Evolutionary conservation across 169 alveolate genomes (phyloP).

Genomic region (Besnoitia besnoiti): DNA sequence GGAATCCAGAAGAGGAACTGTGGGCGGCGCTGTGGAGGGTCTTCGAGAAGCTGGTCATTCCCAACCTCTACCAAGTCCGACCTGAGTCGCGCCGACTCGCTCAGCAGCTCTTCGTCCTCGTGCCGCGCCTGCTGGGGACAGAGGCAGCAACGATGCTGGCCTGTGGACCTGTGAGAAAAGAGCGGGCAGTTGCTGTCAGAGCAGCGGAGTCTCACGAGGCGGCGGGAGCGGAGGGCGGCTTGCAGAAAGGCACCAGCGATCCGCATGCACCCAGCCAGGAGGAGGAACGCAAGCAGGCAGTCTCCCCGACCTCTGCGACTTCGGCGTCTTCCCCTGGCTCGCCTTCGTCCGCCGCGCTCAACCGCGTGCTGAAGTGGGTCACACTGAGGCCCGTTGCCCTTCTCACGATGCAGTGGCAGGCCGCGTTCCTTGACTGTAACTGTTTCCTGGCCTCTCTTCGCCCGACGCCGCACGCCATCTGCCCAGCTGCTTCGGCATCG

Average conservation of each 20-base stretch:
- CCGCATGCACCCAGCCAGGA: background rate
- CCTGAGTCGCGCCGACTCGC: background rate
- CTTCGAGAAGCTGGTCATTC: constrained; percentile 9
- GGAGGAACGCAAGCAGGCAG: constrained; percentile 46
- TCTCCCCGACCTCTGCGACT: background rate
- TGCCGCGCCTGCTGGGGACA: constrained; percentile 16
- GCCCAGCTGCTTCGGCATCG: background rate
- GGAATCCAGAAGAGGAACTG: background rate
- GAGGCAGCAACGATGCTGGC: constrained; percentile 11
- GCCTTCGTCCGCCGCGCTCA: constrained; percentile 32
- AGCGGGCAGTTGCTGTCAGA: constrained; percentile 37
- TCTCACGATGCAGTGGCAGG: constrained; percentile 53
- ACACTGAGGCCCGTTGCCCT: constrained; percentile 49
- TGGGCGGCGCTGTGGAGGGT: background rate
- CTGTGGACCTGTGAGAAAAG: constrained; percentile 2
- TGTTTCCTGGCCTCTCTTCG: constrained; percentile 62
- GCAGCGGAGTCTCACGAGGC: background rate
- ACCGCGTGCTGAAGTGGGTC: constrained; percentile 60
- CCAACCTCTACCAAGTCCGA: constrained; percentile 7
- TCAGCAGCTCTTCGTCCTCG: constrained; percentile 19
- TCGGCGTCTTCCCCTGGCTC: background rate
- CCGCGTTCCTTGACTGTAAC: constrained; percentile 57
- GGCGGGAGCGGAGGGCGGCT: background rate
- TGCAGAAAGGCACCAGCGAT: background rate
- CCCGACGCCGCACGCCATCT: constrained; percentile 47